Evolutionary conservation across 345 rosid species (phyloP).

Genomic region (Populus tremula): DNA sequence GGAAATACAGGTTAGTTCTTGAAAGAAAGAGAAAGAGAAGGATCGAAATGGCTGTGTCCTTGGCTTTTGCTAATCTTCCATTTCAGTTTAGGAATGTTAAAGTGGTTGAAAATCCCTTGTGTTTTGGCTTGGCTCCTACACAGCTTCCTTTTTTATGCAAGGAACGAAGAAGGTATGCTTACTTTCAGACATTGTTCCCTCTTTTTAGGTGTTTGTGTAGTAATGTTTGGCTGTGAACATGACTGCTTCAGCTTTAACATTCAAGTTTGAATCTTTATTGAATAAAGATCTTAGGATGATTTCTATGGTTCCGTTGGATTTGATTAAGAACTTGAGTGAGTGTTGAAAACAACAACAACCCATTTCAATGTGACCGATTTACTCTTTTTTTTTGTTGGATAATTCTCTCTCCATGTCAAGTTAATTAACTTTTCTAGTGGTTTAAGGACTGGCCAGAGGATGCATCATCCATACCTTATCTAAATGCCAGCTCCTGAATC

Average conservation of each 20-base stretch:
- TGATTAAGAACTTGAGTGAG: not conserved
- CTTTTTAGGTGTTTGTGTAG: not conserved
- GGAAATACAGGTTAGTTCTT: not conserved
- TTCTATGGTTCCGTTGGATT: not conserved
- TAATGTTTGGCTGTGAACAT: not conserved
- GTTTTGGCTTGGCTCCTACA: constrained; percentile 12
- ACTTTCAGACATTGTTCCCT: not conserved
- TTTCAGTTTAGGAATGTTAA: constrained; percentile 19
- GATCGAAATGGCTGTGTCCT: constrained; percentile 38
- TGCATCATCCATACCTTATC: not conserved
- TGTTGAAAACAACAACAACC: not conserved
- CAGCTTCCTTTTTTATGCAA: constrained; percentile 22
- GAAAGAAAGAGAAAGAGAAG: not conserved
- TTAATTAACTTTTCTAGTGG: not conserved
- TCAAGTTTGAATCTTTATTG: not conserved
- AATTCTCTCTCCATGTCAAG: not conserved
- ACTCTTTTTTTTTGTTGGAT: not conserved
- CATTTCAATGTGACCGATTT: not conserved
- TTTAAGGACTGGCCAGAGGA: not conserved
- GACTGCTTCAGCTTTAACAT: not conserved
- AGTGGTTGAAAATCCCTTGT: constrained; percentile 19
- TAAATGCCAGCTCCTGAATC: not conserved
- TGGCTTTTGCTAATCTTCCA: constrained; percentile 42
- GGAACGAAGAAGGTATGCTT: constrained; percentile 30
- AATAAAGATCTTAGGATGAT: not conserved